Conservation (phyloP, 306 rosid species). For the Hippophae rhamnoides region DNA sequence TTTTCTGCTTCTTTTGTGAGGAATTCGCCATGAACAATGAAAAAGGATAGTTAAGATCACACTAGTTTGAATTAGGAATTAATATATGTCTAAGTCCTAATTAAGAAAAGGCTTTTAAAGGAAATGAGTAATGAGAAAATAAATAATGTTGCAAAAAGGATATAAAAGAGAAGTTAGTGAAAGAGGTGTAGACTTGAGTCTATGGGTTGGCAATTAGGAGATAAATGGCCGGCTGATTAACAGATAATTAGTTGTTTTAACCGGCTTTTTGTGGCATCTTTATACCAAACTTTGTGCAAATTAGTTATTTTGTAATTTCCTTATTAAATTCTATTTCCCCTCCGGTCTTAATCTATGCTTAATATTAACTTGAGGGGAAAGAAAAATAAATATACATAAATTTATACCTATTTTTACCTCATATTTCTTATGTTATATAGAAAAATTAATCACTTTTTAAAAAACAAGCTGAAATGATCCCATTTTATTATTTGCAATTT, state of each 20-base stretch:
- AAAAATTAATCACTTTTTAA: too few relatives aligned
- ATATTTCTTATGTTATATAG: too few relatives aligned
- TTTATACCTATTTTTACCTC: too few relatives aligned
- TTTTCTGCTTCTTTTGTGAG: conserved; percentile 39
- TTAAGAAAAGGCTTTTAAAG: conserved; percentile 11
- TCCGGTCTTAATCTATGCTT: too few relatives aligned
- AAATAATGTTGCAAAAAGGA: neutral
- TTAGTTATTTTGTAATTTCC: too few relatives aligned
- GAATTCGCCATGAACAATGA: conserved; percentile 47
- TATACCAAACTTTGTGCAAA: too few relatives aligned
- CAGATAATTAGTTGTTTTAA: conserved; percentile 11
- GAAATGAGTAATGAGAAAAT: neutral
- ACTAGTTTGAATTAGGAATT: neutral
- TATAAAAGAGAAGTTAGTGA: too few relatives aligned
- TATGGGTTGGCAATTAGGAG: conserved; percentile 3
- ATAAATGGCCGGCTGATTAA: conserved; percentile 18
- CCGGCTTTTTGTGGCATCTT: conserved; percentile 3
- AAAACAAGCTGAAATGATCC: too few relatives aligned
- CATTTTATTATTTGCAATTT: too few relatives aligned
- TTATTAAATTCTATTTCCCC: too few relatives aligned
- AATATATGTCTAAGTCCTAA: conserved; percentile 1
- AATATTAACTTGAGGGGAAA: too few relatives aligned
- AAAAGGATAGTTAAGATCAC: neutral
- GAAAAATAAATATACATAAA: too few relatives aligned
- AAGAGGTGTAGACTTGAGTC: neutral